Base-by-base conservation (phyloP, 2,329 filamentous ascomycete species). In the Stachybotrys chartarum region DNA sequence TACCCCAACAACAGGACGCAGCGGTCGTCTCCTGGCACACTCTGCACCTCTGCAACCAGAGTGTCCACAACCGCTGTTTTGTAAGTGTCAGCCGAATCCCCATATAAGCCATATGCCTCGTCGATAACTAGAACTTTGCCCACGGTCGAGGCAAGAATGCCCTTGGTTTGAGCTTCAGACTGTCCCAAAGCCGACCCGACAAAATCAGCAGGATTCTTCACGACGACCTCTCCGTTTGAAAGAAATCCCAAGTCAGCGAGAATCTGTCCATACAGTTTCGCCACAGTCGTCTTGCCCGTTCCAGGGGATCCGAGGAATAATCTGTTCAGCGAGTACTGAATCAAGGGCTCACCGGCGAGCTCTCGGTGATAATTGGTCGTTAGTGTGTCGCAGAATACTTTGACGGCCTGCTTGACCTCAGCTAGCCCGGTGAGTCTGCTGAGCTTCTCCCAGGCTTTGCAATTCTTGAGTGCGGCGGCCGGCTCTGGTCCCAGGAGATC, bases 121-220 rank as follows among this genome's bases (percentile, higher is more conserved):
- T 93, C 89, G 3, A 93, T 91, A 14, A 93, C 81, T 0, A 93
- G 77, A 0, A 92, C 87, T 59, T 92, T 93, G 0, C 90, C 89
- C 0, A 79, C 59, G 0, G 86, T 84, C 0, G 83, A 72, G 0
- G 80, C 82, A 0, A 93, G 74, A 7, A 92, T 91, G 0, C 75
- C 84, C 60, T 90, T 92, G 0, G 88, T 92, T 39, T 84, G 82
- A 2, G 78, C 74, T 66, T 93, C 88, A 0, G 88, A 91, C 1
- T 78, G 73, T 0, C 89, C 89, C 0, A 93, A 58, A 0, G 65
- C 74, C 8, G 68, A 70, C 0, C 87, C 87, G 1, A 91, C 72
- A 61, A 93, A 92, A 60, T 93, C 89, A 0, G 87, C 72, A 0
- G 88, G 88, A 46, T 84, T 90, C 63, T 89, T 92, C 3, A 83